Base-by-base conservation (phyloP, 305 asterid genomes). In the Rubia tinctorum region DNA sequence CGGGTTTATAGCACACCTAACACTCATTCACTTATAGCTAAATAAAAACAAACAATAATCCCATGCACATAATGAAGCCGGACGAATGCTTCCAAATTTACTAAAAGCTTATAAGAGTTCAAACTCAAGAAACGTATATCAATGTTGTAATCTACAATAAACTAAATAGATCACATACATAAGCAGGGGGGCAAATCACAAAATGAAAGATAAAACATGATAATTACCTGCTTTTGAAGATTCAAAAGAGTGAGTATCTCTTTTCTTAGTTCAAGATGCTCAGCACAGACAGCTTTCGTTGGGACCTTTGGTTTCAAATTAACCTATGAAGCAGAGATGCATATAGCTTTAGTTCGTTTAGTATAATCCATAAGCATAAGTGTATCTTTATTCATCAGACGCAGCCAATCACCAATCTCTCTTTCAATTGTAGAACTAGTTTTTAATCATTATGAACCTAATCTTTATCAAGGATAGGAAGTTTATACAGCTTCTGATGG, bases 271-370 rank as follows among this genome's bases (percentile, higher is more conserved):
- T 95, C 99, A 80, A 95, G 99, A 86, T 92, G 99, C 89, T 95
- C 98, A 0, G 87, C 87, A 40, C 99, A 95, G 55, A 92, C 98
- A 22, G 91, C 92, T 80, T 88, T 90, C 25, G 99, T 95, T 69
- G 99, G 98, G 78, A 95, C 97, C 82, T 86, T 95, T 25, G 99
- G 99, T 80, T 95, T 95, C 84, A 95, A 88, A 83, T 92, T 90
- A 76, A 95, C 96, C 99, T 94, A 88, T 63, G 47, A 68, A 73
- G 78, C 60, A 73, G 74, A 34, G 47, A 25, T 8, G 30, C 58
- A 4, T 23, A 12, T 17, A 58, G 5, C 27, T 27, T 70, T 42
- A 17, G 71, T 74, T 30, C 65, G 58, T 23, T 15, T 66, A 17
- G 55, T 30, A 53, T 42, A 37, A 17, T 37, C 3, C 11, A 22